Conservation (phyloP, 2,329 filamentous ascomycete genomes). For the Didymella sp. region DNA sequence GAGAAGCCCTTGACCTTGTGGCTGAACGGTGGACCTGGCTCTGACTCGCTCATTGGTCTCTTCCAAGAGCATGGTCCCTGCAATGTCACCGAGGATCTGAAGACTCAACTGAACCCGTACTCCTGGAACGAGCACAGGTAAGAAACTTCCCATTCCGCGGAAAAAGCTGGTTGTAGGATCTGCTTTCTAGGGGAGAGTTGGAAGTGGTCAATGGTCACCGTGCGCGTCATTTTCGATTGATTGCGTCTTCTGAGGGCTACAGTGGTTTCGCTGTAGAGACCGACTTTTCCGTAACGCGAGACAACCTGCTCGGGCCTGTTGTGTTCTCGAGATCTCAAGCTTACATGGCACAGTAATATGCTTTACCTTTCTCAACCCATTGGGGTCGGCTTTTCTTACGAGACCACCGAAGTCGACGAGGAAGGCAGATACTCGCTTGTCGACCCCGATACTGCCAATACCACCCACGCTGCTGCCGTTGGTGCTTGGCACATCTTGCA, state of each 20-base stretch:
- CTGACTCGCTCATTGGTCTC: constrained; percentile 62
- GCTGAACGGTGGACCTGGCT: constrained; percentile 63
- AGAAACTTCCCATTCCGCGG: too few species aligned
- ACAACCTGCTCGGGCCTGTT: too few species aligned
- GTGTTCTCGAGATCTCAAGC: too few species aligned
- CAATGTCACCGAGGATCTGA: constrained; percentile 47
- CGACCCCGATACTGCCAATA: constrained; percentile 40
- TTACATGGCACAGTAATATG: constrained; percentile 47
- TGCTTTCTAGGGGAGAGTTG: too few species aligned
- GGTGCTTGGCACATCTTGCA: constrained; percentile 49
- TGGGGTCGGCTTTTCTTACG: constrained; percentile 52
- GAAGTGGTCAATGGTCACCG: too few species aligned
- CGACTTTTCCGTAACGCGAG: too few species aligned
- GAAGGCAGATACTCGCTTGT: constrained; percentile 43
- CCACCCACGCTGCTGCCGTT: constrained; percentile 44
- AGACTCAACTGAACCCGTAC: constrained; percentile 48
- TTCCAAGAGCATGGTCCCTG: constrained; percentile 54
- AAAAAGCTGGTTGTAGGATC: too few species aligned
- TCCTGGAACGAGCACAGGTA: constrained; percentile 48
- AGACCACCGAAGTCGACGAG: constrained; percentile 35
- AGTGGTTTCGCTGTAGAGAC: too few species aligned
- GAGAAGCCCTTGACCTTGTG: constrained; percentile 54
- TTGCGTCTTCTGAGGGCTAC: too few species aligned
- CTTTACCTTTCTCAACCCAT: constrained; percentile 51
- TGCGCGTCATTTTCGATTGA: too few species aligned